A percentile compares a stretch with the other conserved stretches of the same genome.
These are phyloP conservation scores for Paraleonurus japonicus DNA, from an alignment of 257 asterid genomes.

Conservation along the genomic window DNA sequence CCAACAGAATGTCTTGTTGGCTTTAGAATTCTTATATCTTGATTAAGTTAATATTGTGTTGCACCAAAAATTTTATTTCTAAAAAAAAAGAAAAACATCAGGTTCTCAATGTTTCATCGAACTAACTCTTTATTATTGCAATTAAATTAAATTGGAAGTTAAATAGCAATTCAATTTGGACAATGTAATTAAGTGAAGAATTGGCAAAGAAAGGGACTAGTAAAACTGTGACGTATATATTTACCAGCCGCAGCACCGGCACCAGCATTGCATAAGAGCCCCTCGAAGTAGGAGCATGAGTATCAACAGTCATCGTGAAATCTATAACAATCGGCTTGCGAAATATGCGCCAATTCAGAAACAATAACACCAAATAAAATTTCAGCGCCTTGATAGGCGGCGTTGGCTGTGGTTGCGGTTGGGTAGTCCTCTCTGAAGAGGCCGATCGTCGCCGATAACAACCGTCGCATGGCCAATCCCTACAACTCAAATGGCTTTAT, in stretches of 20 bases:
- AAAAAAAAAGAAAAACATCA: not conserved
- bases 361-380: conserved; percentile 3
- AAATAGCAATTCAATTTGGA: not conserved
- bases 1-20: not conserved
- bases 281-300: conserved; percentile 66
- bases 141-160: not conserved
- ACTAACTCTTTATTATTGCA: not conserved
- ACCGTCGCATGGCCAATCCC: conserved; percentile 91
- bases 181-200: not conserved
- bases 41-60: not conserved
- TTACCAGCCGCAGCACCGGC: conserved; percentile 99
- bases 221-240: not conserved
- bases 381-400: conserved; percentile 31
- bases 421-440: conserved; percentile 77
- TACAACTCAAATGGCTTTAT: conserved; percentile 28
- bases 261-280: conserved; percentile 84
- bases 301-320: conserved; percentile 56
- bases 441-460: conserved; percentile 58
- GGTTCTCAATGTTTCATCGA: not conserved
- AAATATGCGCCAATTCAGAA: conserved; percentile 7
- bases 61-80: not conserved
- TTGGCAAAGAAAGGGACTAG: not conserved
- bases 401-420: conserved; percentile 17
- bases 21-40: not conserved
- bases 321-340: conserved; percentile 31